These are phyloP conservation scores for Phytopythium litorale DNA, from an alignment of 352 stramenopile species.

Conservation along the genomic window DNA sequence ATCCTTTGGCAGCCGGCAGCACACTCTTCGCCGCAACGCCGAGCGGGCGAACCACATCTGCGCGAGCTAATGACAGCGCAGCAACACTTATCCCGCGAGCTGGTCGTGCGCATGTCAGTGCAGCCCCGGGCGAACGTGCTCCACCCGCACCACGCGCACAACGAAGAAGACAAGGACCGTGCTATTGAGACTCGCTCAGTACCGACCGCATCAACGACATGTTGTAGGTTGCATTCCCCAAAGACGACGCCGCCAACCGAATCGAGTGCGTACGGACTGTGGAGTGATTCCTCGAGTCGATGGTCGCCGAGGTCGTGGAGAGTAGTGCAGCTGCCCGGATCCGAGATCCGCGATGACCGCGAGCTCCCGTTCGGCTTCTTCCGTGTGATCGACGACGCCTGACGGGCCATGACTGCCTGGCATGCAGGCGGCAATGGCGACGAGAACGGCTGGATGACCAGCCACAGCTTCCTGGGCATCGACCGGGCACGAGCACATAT, in stretches of 20 bases:
- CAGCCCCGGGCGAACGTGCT: not conserved
- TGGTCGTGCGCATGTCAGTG: slow-evolving; percentile 3
- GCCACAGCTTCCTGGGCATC: slow-evolving; percentile 24
- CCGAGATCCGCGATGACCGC: slow-evolving; percentile 18
- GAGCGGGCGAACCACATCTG: slow-evolving; percentile 18
- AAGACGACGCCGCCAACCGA: slow-evolving; percentile 10
- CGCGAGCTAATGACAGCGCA: slow-evolving; percentile 14
- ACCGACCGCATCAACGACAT: slow-evolving; percentile 16
- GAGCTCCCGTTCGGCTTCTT: slow-evolving; percentile 25
- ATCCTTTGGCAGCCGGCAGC: too few relatives aligned
- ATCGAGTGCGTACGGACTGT: slow-evolving; percentile 6
- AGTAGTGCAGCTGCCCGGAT: not conserved
- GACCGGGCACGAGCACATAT: slow-evolving; percentile 26
- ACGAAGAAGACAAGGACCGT: slow-evolving; percentile 14
- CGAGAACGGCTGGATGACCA: slow-evolving; percentile 23
- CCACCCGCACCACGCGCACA: slow-evolving; percentile 10
- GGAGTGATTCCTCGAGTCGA: slow-evolving; percentile 11
- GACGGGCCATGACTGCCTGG: slow-evolving; percentile 27
- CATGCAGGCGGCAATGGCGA: slow-evolving; percentile 21
- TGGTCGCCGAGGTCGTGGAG: not conserved
- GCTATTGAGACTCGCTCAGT: slow-evolving; percentile 15
- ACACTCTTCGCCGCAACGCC: slow-evolving; percentile 8
- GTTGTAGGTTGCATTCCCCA: slow-evolving; percentile 14
- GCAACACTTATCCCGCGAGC: slow-evolving; percentile 4
- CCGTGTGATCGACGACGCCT: slow-evolving; percentile 18